A percentile compares a stretch with the other conserved stretches of the same genome.
Evolutionary conservation across 371 early-diverging fungal genomes (phyloP).

Genomic region (Syncephalastrum monosporum): DNA sequence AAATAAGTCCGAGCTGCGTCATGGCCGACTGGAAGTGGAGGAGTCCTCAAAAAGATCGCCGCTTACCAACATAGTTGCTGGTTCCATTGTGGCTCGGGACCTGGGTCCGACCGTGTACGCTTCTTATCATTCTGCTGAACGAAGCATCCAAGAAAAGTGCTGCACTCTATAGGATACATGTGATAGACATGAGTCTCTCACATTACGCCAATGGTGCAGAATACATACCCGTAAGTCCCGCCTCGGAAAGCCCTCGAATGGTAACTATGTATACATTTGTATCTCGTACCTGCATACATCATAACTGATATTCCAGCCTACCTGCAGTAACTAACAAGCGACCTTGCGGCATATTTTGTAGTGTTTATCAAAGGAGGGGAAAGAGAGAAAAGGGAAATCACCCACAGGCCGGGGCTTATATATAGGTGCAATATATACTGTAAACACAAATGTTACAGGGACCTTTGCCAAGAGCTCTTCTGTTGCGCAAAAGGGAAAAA

Average conservation of each 20-base stretch:
- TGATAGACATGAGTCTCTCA: not conserved
- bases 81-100: constrained; percentile 38
- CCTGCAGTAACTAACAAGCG: constrained; percentile 6
- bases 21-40: not conserved
- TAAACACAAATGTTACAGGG: too few species aligned
- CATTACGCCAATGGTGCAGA: not conserved
- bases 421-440: too few species aligned
- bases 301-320: not conserved
- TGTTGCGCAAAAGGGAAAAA: too few species aligned
- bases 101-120: constrained; percentile 33
- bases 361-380: too few species aligned
- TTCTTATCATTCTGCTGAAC: constrained; percentile 39
- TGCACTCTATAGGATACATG: constrained; percentile 14
- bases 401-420: too few species aligned
- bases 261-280: constrained; percentile 3
- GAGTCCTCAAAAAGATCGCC: not conserved
- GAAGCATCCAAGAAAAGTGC: constrained; percentile 38
- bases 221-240: constrained; percentile 12
- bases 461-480: too few species aligned
- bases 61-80: constrained; percentile 32
- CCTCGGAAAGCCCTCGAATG: constrained; percentile 15
- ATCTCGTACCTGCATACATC: not conserved
- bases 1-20: not conserved
- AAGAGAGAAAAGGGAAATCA: too few species aligned
- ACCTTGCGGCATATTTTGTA: constrained; percentile 4